Evolutionary conservation across 1,139 yeast species (phyloP).

Genomic region (Blastobotrys petasosporus): DNA sequence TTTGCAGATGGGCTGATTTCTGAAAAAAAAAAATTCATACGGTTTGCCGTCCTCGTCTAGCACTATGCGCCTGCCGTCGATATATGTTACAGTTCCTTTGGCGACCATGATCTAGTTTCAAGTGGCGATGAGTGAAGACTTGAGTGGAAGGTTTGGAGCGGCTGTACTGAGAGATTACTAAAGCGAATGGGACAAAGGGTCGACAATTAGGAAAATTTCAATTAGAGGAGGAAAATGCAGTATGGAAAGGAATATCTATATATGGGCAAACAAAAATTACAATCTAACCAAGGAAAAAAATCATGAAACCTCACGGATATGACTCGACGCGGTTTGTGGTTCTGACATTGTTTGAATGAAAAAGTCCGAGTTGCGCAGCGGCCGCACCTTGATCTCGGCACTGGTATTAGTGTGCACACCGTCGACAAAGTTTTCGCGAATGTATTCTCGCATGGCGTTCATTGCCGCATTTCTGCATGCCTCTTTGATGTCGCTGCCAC

Average conservation of each 20-base stretch:
- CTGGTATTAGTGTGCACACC: slow-evolving; percentile 25
- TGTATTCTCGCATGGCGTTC: slow-evolving; percentile 80
- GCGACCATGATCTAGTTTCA: background rate
- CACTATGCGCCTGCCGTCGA: slow-evolving; percentile 59
- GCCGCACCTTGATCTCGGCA: slow-evolving; percentile 34
- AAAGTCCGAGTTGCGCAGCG: slow-evolving; percentile 37
- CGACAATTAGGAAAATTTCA: no score
- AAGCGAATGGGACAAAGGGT: no score
- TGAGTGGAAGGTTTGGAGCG: background rate
- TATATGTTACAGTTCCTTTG: slow-evolving; percentile 16
- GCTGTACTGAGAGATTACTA: no score
- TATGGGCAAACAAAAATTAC: no score
- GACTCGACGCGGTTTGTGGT: background rate
- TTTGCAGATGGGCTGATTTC: background rate
- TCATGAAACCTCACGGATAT: no score
- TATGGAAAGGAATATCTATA: no score
- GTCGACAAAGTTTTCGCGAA: slow-evolving; percentile 35
- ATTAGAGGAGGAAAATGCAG: no score
- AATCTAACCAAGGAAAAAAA: no score
- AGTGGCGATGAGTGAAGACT: background rate
- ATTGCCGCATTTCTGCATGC: slow-evolving; percentile 91
- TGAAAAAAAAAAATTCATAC: slow-evolving; percentile 41
- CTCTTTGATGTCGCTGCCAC: slow-evolving; percentile 91
- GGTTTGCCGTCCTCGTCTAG: slow-evolving; percentile 90
- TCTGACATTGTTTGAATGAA: slow-evolving; percentile 27